Conservation (phyloP, 108 stramenopile species). For the Discostella stelligeroides region DNA sequence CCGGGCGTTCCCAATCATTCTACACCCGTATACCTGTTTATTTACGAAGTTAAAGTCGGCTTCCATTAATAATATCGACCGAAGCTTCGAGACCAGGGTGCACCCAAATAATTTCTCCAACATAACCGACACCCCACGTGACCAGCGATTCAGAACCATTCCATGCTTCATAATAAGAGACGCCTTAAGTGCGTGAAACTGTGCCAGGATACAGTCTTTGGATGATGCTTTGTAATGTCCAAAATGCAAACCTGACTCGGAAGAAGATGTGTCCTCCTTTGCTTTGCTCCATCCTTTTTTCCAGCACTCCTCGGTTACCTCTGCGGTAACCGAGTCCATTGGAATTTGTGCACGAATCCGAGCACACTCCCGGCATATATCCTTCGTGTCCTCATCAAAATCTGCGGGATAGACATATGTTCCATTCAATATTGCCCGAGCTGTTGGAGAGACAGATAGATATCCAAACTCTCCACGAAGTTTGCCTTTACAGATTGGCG, state of each 20-base stretch:
- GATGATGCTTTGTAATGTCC: too few relatives aligned
- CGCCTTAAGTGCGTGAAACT: too few relatives aligned
- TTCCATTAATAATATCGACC: slow-evolving; percentile 9
- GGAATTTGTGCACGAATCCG: too few relatives aligned
- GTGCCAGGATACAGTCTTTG: too few relatives aligned
- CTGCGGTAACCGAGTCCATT: neutral
- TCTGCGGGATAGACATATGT: too few relatives aligned
- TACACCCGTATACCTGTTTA: slow-evolving; percentile 1
- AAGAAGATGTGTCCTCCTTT: slow-evolving; percentile 8
- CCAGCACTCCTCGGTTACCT: neutral
- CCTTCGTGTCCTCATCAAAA: too few relatives aligned
- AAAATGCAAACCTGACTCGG: slow-evolving; percentile 8
- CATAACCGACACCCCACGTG: too few relatives aligned
- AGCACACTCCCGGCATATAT: too few relatives aligned
- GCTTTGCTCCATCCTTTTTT: slow-evolving; percentile 1
- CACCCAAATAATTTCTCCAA: too few relatives aligned
- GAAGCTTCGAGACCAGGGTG: slow-evolving; percentile 7
- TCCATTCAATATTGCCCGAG: too few relatives aligned
- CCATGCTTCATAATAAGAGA: neutral
- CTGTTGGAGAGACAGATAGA: too few relatives aligned
- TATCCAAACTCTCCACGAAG: slow-evolving; percentile 18
- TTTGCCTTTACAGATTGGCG: slow-evolving; percentile 19
- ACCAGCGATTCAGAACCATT: too few relatives aligned
- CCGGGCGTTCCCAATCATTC: slow-evolving; percentile 8
- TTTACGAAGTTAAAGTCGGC: slow-evolving; percentile 13